Base-by-base conservation (phyloP, 495 filamentous ascomycete genomes). In the Podospora fimiseda region DNA sequence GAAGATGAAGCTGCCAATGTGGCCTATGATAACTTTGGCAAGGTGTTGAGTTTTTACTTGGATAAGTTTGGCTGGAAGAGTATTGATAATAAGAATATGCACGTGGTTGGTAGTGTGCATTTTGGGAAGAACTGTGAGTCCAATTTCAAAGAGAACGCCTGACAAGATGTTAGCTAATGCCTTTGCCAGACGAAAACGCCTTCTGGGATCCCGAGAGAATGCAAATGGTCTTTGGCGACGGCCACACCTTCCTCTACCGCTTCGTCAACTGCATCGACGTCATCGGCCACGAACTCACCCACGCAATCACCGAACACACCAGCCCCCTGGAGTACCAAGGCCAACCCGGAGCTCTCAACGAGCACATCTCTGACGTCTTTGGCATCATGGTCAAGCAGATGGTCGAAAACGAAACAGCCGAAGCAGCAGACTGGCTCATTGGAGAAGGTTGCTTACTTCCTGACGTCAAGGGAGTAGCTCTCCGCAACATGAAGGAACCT, bases 311-410 rank as follows among this genome's bases (percentile, higher is more conserved):
- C 7, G 64, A 77, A 53, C 62, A 71, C 53, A 76, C 70, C 2
- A 66, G 64, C 11, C 57, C 61, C 0, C 70, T 80, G 5, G 60
- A 67, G 37, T 80, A 80, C 55, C 39, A 58, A 6, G 65, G 61
- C 16, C 68, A 79, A 56, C 61, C 68, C 24, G 77, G 75, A 14
- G 74, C 75, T 2, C 65, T 80, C 20, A 80, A 79, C 61, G 78
- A 81, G 61, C 70, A 71, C 52, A 51, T 78, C 33, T 71, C 75
- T 7, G 78, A 81, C 54, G 70, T 74, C 15, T 80, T 80, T 53
- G 77, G 70, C 51, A 67, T 70, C 57, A 78, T 81, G 75, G 62
- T 76, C 56, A 73, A 76, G 68, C 78, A 80, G 65, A 66, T 60
- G 57, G 58, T 68, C 16, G 58, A 71, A 53, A 51, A 73, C 36